phyloP scores from a whole-genome alignment of 1,284 basidiomycete genomes.

The Apiotrichum siamense region DNA sequence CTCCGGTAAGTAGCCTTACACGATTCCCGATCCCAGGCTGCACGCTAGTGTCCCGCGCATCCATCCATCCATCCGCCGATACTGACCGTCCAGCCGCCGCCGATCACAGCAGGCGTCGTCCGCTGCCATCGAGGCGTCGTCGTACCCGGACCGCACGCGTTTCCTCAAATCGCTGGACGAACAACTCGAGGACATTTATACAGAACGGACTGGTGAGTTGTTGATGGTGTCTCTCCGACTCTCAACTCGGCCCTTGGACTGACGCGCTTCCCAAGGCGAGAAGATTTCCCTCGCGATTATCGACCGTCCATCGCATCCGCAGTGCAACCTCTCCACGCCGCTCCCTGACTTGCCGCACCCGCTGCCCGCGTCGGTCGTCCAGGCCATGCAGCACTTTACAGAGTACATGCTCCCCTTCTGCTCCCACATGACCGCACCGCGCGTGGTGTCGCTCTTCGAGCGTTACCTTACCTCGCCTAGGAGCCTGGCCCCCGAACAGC shows the following conservation, averaged over 20 bases:
- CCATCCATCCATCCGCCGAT: background rate
- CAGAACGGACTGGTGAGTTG: constrained; percentile 1
- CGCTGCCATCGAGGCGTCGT: constrained; percentile 13
- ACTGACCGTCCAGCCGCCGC: constrained; percentile 5
- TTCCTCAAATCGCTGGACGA: constrained; percentile 5
- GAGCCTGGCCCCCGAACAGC: constrained; percentile 13
- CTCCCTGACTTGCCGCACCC: constrained; percentile 10
- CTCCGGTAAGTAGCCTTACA: background rate
- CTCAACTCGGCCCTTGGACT: too few relatives aligned
- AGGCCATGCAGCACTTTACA: constrained; percentile 14
- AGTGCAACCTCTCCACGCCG: constrained; percentile 10
- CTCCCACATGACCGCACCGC: constrained; percentile 13
- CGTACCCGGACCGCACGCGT: constrained; percentile 14
- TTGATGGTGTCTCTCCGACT: background rate
- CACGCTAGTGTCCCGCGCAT: background rate
- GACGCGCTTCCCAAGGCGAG: background rate
- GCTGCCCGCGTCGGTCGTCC: constrained; percentile 1
- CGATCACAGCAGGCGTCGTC: constrained; percentile 10
- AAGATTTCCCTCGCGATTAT: constrained; percentile 8
- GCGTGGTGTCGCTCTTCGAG: constrained; percentile 12
- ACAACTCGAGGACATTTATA: constrained; percentile 13
- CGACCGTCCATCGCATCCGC: constrained; percentile 9
- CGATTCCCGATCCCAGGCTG: background rate
- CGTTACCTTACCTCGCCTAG: constrained; percentile 9
- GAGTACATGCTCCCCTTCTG: constrained; percentile 15